Conservation (phyloP, 805 yeast species). For the Candida tammaniensis region DNA sequence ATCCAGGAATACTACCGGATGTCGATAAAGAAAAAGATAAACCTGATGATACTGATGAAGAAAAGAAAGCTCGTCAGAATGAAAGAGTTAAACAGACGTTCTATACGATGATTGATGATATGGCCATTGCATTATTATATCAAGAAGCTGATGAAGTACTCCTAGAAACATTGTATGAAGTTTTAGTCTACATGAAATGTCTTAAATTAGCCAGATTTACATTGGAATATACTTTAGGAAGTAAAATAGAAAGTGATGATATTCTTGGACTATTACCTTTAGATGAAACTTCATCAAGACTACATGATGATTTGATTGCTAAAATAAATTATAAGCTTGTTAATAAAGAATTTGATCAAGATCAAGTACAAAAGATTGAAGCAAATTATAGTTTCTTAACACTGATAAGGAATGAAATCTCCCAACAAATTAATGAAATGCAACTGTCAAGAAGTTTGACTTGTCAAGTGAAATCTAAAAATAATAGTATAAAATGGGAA, state of each 20-base stretch:
- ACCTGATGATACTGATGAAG: conserved; percentile 18
- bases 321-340: conserved; percentile 2
- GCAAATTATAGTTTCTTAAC: conserved; percentile 24
- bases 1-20: conserved; percentile 4
- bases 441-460: too few relatives aligned
- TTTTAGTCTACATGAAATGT: conserved; percentile 50
- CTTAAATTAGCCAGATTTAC: conserved; percentile 51
- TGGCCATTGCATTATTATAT: conserved; percentile 61
- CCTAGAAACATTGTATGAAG: conserved; percentile 46
- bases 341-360: background rate
- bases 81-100: conserved; percentile 20
- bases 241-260: conserved; percentile 42
- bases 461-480: too few relatives aligned
- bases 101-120: conserved; percentile 56
- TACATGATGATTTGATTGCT: background rate
- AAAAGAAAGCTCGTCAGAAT: conserved; percentile 1
- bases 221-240: conserved; percentile 56
- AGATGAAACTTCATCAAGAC: conserved; percentile 7
- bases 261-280: conserved; percentile 26
- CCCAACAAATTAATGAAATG: conserved; percentile 3
- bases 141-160: conserved; percentile 64
- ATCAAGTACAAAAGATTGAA: background rate
- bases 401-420: conserved; percentile 21
- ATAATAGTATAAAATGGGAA: conserved; percentile 23
- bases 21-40: conserved; percentile 20